phyloP scores from a whole-genome alignment of 1,284 basidiomycete genomes.

The Rhodotorula sp. region DNA sequence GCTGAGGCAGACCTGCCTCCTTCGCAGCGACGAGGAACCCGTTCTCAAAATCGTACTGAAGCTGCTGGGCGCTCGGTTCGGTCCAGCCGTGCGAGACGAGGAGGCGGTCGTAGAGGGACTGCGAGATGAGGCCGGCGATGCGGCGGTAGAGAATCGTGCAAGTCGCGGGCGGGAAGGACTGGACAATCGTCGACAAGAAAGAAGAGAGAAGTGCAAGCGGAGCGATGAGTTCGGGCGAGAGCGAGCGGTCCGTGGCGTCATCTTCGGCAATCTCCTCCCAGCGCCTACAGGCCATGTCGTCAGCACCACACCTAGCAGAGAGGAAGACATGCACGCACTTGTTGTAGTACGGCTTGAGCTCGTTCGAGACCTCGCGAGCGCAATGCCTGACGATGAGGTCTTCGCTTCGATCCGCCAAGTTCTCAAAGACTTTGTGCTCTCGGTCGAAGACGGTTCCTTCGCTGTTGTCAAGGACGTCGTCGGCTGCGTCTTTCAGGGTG shows the following conservation, averaged over 20 bases:
- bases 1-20: conserved; percentile 34
- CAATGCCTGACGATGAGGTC: conserved; percentile 79
- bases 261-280: conserved; percentile 24
- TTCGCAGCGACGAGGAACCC: conserved; percentile 42
- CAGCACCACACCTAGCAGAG: neutral
- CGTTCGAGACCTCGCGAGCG: conserved; percentile 70
- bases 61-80: conserved; percentile 35
- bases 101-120: conserved; percentile 35
- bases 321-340: conserved; percentile 51
- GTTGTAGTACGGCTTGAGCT: conserved; percentile 67
- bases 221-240: conserved; percentile 41
- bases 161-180: conserved; percentile 30
- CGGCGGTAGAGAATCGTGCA: conserved; percentile 35
- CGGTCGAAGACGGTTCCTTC: conserved; percentile 49
- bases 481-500: conserved; percentile 50
- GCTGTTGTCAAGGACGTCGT: conserved; percentile 41
- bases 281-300: conserved; percentile 6
- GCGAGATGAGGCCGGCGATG: conserved; percentile 29
- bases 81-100: conserved; percentile 33
- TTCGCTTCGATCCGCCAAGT: conserved; percentile 67
- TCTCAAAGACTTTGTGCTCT: conserved; percentile 56
- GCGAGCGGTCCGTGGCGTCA: conserved; percentile 13
- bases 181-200: conserved; percentile 34
- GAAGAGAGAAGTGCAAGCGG: conserved; percentile 41
- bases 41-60: conserved; percentile 39